A percentile compares a stretch with the other conserved stretches of the same genome.
Evolutionary conservation across 1,284 basidiomycete species (phyloP).

Genomic region (Phellinidium pouzarii): DNA sequence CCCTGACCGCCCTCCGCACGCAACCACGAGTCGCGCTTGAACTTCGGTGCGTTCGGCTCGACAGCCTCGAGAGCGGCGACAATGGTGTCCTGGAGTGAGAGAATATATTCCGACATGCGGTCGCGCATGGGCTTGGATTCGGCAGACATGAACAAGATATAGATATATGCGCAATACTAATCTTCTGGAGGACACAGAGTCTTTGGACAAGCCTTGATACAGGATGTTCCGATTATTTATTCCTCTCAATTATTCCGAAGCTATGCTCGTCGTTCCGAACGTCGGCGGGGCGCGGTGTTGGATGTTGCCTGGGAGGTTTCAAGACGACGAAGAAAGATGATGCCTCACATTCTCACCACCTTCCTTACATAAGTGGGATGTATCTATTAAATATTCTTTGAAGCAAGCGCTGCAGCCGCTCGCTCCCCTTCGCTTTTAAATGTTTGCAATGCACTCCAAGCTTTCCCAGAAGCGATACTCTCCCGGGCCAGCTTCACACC

Average conservation of each 20-base stretch:
- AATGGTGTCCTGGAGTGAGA: constrained; percentile 77
- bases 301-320: not conserved
- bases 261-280: not conserved
- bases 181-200: no score
- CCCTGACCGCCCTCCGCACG: constrained; percentile 83
- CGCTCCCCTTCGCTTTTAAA: constrained; percentile 36
- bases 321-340: not conserved
- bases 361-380: no score
- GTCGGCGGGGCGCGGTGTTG: constrained; percentile 10
- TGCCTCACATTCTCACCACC: no score
- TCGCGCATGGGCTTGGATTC: constrained; percentile 64
- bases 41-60: constrained; percentile 65
- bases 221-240: not conserved
- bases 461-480: constrained; percentile 67
- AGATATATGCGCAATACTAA: not conserved
- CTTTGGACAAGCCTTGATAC: not conserved
- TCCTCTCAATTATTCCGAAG: not conserved
- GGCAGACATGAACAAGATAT: not conserved
- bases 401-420: not conserved
- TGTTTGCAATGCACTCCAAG: constrained; percentile 62
- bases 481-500: constrained; percentile 70
- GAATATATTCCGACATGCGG: constrained; percentile 77
- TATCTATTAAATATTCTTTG: not conserved
- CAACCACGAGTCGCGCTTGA: constrained; percentile 86
- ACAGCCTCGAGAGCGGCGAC: constrained; percentile 74